phyloP scores from a whole-genome alignment of 176 grass and related monocot species.

The Eragrostis nindensis region DNA sequence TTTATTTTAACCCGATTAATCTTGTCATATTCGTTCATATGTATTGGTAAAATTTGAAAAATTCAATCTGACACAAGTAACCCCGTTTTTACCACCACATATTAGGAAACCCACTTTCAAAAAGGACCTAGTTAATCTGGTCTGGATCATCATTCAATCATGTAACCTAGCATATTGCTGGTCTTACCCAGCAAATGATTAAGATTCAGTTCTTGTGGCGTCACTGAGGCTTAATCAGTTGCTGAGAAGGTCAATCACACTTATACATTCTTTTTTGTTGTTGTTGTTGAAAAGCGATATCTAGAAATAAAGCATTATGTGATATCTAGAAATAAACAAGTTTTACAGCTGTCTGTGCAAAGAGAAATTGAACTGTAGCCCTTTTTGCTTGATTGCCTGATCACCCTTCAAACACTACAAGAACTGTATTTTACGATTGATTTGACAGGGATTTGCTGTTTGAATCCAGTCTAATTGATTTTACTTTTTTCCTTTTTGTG shows the following conservation, averaged over 20 bases:
- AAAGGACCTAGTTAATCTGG: not conserved
- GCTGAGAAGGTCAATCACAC: not conserved
- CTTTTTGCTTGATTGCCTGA: not conserved
- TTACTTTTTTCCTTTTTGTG: not conserved
- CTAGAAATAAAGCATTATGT: not conserved
- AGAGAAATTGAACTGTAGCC: conserved; percentile 16
- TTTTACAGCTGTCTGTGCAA: not conserved
- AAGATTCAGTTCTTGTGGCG: not conserved
- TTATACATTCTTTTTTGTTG: not conserved
- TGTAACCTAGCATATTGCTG: not conserved
- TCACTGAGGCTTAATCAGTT: conserved; percentile 18
- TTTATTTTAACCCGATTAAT: not conserved
- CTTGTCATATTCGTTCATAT: not conserved
- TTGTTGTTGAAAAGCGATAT: too few relatives aligned
- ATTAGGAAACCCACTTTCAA: not conserved
- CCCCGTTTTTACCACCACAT: not conserved
- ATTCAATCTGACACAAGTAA: not conserved
- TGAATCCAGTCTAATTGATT: conserved; percentile 12
- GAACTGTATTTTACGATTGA: not conserved
- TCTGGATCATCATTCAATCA: not conserved
- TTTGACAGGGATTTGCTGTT: not conserved
- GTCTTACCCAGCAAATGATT: too few relatives aligned
- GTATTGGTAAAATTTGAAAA: too few relatives aligned
- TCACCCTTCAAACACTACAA: not conserved
- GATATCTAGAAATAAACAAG: not conserved